Base-by-base conservation (phyloP, 202 grass and related monocot genomes). In the Digitaria exilis region DNA sequence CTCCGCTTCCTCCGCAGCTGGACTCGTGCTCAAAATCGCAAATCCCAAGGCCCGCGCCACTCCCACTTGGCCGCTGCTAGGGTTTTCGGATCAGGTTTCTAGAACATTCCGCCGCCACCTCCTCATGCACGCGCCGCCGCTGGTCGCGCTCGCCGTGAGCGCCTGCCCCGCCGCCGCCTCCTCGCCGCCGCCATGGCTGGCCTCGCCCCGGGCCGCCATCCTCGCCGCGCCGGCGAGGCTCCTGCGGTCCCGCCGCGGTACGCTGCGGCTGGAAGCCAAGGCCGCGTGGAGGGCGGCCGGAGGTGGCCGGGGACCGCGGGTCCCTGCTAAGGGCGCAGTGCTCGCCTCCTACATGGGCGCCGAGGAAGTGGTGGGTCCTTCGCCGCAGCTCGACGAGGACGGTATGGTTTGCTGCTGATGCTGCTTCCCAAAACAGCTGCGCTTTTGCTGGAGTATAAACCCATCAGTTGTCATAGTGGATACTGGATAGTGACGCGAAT, bases 301-400 rank as follows among this genome's bases (percentile, higher is more conserved):
- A 65, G 85, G 73, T 7, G 65, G 55, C 19, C 57, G 65, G 51
- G 74, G 54, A 14, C 85, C 79, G 56, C 87, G 78, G 65, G 75
- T 87, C 54, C 76, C 88, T 17, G 78, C 54, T 65, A 96, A 86
- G 50, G 90, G 85, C 79, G 89, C 91, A 50, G 80, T 98, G 76
- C 83, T 98, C 78, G 91, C 91, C 65, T 96, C 93, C 79, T 93
- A 91, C 79, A 97, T 73, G 90, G 92, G 92, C 58, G 90, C 92
- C 44, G 92, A 89, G 74, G 95, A 96, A 88, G 86, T 94, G 71
- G 96, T 92, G n/a, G 81, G 81, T n/a, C 71, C 84, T 37, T 76
- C 89, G 54, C 86, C 89, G 6, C 80, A 89, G 58, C 71, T 94
- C 52, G 68, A 87, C 64, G 85, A 86, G 49, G 91, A 96, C 92